Percentiles rank a stretch among this genome's conserved stretches.
Conservation (phyloP, 179 eudicot species). For the Vitellaria paradoxa region DNA sequence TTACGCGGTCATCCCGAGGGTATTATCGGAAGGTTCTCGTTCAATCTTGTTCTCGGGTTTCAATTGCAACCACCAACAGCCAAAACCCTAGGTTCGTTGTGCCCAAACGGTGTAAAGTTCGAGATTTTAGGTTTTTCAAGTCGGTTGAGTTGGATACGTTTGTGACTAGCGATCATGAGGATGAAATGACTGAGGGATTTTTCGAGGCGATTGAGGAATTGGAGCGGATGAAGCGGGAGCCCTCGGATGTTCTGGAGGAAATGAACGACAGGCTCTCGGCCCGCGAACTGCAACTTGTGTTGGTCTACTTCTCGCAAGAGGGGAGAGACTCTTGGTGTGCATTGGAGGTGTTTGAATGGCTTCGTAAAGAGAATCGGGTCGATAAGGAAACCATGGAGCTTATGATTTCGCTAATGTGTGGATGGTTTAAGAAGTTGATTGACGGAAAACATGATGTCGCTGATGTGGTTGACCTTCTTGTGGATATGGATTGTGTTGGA, state of each 20-base stretch:
- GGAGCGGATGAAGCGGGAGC: slow-evolving; percentile 91
- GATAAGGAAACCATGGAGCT: slow-evolving; percentile 96
- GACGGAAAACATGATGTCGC: slow-evolving; percentile 45
- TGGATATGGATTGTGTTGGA: slow-evolving; percentile 98
- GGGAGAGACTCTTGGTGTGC: slow-evolving; percentile 99
- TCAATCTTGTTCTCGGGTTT: slow-evolving; percentile 39
- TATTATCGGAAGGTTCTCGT: slow-evolving; percentile 12
- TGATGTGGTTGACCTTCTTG: slow-evolving; percentile 75
- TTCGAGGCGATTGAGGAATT: slow-evolving; percentile 92
- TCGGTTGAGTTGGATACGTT: slow-evolving; percentile 70
- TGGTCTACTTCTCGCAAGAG: slow-evolving; percentile 87
- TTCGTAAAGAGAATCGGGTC: slow-evolving; percentile 79
- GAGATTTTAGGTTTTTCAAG: slow-evolving; percentile 31
- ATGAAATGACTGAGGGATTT: slow-evolving; percentile 76
- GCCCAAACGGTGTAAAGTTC: slow-evolving; percentile 2
- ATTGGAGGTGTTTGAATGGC: slow-evolving; percentile 94
- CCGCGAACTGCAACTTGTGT: slow-evolving; percentile 77
- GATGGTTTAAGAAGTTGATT: slow-evolving; percentile 83
- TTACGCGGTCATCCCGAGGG: slow-evolving; percentile 6
- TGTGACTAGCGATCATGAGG: slow-evolving; percentile 60
- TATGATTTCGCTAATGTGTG: slow-evolving; percentile 92
- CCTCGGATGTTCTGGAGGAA: slow-evolving; percentile 79
- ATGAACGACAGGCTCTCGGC: slow-evolving; percentile 75
- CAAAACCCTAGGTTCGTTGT: slow-evolving; percentile 18
- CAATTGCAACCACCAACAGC: slow-evolving; percentile 13